A percentile compares a stretch with the other conserved stretches of the same genome.
Conservation (phyloP, 192 early-diverging fungal species). For the Chytriomyces sp. region DNA sequence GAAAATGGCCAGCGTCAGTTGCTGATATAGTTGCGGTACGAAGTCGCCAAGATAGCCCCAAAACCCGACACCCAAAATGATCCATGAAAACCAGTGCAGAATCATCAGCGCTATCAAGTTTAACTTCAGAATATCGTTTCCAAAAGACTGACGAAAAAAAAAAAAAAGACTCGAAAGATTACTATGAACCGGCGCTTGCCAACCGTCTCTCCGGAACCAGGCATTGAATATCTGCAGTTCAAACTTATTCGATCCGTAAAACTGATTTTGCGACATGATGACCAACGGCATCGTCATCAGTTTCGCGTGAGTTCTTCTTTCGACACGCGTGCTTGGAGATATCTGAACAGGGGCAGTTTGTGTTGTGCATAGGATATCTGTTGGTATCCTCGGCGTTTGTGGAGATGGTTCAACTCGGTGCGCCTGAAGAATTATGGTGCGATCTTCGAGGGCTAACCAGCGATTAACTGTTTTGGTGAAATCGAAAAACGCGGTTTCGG, state of each 20-base stretch:
- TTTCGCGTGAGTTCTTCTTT: conserved; percentile 6
- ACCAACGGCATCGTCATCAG: conserved; percentile 42
- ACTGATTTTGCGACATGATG: conserved; percentile 38
- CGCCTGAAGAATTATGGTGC: too few relatives aligned
- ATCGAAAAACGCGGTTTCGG: too few relatives aligned
- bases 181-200: conserved; percentile 50
- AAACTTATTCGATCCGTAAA: conserved; percentile 35
- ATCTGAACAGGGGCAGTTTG: too few relatives aligned
- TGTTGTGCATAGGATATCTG: too few relatives aligned
- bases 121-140: neutral
- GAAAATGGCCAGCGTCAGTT: conserved; percentile 20
- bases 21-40: conserved; percentile 10
- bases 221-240: conserved; percentile 45
- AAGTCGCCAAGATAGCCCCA: conserved; percentile 44
- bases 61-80: conserved; percentile 38
- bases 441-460: too few relatives aligned
- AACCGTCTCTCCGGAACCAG: conserved; percentile 49
- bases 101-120: conserved; percentile 33
- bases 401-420: too few relatives aligned
- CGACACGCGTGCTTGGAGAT: too few relatives aligned
- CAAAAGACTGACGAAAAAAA: neutral
- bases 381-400: too few relatives aligned
- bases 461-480: too few relatives aligned
- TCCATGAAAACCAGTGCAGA: conserved; percentile 39
- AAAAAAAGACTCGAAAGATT: neutral